Evolutionary conservation across 2,329 filamentous ascomycete genomes (phyloP), one percentile per base, ranked within the genome.

Genomic region (Cladosporium sp.): DNA sequence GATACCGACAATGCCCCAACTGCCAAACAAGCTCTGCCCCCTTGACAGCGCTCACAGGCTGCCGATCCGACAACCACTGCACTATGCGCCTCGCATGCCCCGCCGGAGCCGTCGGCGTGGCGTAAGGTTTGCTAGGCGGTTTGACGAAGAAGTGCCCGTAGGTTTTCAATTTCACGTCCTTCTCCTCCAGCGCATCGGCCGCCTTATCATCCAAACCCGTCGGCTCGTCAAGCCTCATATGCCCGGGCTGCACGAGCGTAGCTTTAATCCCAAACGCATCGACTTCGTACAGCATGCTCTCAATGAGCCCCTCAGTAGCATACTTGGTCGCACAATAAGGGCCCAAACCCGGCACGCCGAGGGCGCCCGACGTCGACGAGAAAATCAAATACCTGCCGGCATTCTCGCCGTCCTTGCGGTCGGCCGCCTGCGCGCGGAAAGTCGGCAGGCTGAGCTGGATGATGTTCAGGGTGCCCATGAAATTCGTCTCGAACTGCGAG

Each of bases 281-380:
- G 32, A 95, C 85, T 67, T 98, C 93, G 69, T 97, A 97, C 13
- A 96, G 78, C 87, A 98, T 92, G 13, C 88, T 91, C 69, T 98
- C 93, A 59, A 97, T 90, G 48, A 98, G 74, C 0, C 92, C 93
- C 66, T 98, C 93, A 3, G 95, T 89, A 0, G 93, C 93, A 69
- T 96, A 97, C 67, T 97, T 98, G 13, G 90, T 95, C 1, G 93
- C 93, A 68, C 92, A 97, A 65, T 95, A 97, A 0, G 92, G 92
- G 0, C 92, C 92, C 5, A 97, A 71, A 0, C 93, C 93, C 0
- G 93, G 93, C 0, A 97, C 89, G 2, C 92, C 93, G n/a, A 96
- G 78, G 0, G 92, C 88, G 4, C 93, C 93, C 27, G 86, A 86
- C 0, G 90, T 96, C 7, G 87, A 93, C 64, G 89, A 95, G 71